Percentiles rank a stretch among this genome's conserved stretches.
Evolutionary conservation across 495 filamentous ascomycete species (phyloP).

Genomic region (Zalerion maritima): DNA sequence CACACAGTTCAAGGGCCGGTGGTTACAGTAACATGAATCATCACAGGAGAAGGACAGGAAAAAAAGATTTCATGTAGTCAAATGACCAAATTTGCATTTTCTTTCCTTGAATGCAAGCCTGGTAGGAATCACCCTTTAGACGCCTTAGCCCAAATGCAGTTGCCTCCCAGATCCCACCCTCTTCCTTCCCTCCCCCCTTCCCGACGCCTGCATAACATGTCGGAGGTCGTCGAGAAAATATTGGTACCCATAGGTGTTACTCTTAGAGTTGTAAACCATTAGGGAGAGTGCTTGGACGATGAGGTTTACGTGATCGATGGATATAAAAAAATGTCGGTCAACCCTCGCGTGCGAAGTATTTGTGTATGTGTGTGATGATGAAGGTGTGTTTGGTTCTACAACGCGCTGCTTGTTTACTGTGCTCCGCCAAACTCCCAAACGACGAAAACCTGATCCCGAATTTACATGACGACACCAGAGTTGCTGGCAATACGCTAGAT

Average conservation of each 20-base stretch:
- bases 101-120: neutral
- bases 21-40: no score
- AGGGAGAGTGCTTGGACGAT: neutral
- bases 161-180: no score
- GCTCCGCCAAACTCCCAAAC: neutral
- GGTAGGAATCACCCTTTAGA: neutral
- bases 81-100: neutral
- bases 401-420: no score
- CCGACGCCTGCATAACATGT: no score
- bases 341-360: neutral
- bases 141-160: neutral
- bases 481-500: constrained; percentile 94
- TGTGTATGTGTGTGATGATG: neutral
- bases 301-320: neutral
- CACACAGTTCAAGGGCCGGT: no score
- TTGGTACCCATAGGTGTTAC: no score
- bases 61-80: neutral
- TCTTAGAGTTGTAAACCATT: no score
- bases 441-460: constrained; percentile 5
- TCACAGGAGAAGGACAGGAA: constrained; percentile 1
- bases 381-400: no score
- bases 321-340: neutral
- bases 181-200: no score
- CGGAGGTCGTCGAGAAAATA: no score
- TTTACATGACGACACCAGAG: constrained; percentile 99